These are phyloP conservation scores for Trametes meyenii DNA, from an alignment of 768 basidiomycete species.

Conservation along the genomic window DNA sequence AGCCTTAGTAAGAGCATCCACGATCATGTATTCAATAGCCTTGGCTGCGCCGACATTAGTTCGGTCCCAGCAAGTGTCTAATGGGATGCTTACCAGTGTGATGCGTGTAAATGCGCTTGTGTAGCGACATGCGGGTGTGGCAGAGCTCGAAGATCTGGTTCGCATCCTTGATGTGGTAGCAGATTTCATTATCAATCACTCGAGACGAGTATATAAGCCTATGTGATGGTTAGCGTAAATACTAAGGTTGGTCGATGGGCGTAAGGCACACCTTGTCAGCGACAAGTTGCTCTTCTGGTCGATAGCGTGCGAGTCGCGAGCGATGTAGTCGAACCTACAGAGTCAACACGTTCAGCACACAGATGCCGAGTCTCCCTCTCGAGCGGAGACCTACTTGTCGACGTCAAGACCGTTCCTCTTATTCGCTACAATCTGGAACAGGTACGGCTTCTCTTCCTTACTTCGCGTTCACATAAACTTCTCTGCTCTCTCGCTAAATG, in stretches of 20 bases:
- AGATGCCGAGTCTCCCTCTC: no score
- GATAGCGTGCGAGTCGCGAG: constrained; percentile 71
- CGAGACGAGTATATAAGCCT: constrained; percentile 77
- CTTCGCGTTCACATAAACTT: not conserved
- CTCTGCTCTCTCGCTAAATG: not conserved
- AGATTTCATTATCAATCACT: constrained; percentile 74
- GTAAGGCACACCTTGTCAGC: constrained; percentile 42
- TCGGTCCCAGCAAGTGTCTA: not conserved
- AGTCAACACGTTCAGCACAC: not conserved
- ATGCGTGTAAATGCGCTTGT: constrained; percentile 83
- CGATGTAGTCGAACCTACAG: constrained; percentile 78
- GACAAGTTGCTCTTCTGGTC: constrained; percentile 62
- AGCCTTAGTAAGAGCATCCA: constrained; percentile 73
- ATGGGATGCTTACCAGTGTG: constrained; percentile 54
- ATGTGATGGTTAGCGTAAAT: not conserved
- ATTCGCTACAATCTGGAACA: constrained; percentile 88
- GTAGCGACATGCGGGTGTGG: constrained; percentile 74
- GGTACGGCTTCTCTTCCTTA: constrained; percentile 61
- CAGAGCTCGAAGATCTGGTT: constrained; percentile 77
- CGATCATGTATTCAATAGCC: constrained; percentile 84
- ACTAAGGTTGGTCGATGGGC: not conserved
- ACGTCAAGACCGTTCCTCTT: constrained; percentile 82
- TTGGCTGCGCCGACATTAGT: constrained; percentile 49
- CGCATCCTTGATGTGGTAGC: constrained; percentile 81
- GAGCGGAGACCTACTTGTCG: constrained; percentile 61